These are phyloP conservation scores for Penicillium maclennaniae DNA, from an alignment of 495 filamentous ascomycete species.

Conservation along the genomic window DNA sequence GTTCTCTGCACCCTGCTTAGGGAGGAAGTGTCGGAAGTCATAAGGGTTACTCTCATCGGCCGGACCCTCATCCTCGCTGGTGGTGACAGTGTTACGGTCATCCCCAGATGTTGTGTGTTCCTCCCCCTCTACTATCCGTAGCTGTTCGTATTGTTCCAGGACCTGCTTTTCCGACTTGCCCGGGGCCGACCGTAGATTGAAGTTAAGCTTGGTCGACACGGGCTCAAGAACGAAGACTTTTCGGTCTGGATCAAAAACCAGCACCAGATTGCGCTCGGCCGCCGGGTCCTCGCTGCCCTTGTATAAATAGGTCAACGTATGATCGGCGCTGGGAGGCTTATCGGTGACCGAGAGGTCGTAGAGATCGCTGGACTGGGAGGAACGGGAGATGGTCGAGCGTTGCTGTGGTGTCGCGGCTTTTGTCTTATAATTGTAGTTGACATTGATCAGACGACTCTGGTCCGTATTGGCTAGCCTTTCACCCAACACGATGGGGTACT, in stretches of 20 bases:
- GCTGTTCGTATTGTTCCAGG: constrained; percentile 43
- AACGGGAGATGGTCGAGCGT: constrained; percentile 39
- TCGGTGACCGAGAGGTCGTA: constrained; percentile 51
- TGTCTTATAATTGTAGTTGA: constrained; percentile 54
- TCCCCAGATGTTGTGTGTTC: constrained; percentile 35
- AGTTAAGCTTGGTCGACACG: constrained; percentile 49
- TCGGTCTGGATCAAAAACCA: constrained; percentile 50
- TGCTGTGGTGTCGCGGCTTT: constrained; percentile 41
- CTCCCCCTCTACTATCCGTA: constrained; percentile 41
- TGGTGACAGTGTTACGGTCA: constrained; percentile 37
- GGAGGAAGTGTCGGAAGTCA: constrained; percentile 57
- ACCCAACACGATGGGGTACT: constrained; percentile 45
- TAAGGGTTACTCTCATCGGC: constrained; percentile 54
- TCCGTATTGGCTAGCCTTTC: constrained; percentile 32
- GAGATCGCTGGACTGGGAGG: constrained; percentile 33
- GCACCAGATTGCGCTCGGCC: constrained; percentile 39
- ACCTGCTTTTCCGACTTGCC: constrained; percentile 45
- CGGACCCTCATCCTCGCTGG: constrained; percentile 40
- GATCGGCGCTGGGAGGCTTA: constrained; percentile 41
- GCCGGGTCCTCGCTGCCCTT: constrained; percentile 47
- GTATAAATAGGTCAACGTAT: constrained; percentile 46
- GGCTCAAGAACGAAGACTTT: constrained; percentile 51
- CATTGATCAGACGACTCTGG: constrained; percentile 33
- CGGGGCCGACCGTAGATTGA: constrained; percentile 53
- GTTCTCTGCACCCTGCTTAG: constrained; percentile 33